Evolutionary conservation across 441 rosid genomes (phyloP).

Genomic region (Pelargonium myrrhifolium): DNA sequence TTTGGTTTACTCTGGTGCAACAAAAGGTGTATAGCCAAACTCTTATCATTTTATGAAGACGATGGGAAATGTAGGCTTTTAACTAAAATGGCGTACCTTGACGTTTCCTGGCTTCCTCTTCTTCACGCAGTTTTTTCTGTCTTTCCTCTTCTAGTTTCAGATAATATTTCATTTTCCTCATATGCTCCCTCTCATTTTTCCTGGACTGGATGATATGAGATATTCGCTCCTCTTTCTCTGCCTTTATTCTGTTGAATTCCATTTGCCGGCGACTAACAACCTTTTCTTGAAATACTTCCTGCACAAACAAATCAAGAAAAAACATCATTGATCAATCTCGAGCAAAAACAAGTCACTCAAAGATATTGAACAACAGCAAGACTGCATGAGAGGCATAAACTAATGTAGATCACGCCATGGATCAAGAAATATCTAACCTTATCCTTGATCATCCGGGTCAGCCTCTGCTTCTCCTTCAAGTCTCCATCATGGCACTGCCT

Average conservation of each 20-base stretch:
- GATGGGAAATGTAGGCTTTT: too few species aligned
- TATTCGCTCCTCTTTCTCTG: slow-evolving; percentile 72
- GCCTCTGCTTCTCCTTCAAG: slow-evolving; percentile 78
- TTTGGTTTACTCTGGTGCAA: too few species aligned
- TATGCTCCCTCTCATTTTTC: slow-evolving; percentile 63
- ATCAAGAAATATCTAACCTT: slow-evolving; percentile 42
- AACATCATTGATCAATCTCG: too few species aligned
- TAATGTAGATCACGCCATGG: not conserved
- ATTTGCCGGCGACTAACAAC: slow-evolving; percentile 57
- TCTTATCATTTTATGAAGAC: too few species aligned
- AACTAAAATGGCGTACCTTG: slow-evolving; percentile 43
- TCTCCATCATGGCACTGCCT: slow-evolving; percentile 91
- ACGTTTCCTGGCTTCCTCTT: slow-evolving; percentile 80
- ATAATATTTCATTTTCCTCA: slow-evolving; percentile 69
- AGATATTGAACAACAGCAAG: too few species aligned
- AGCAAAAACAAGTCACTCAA: too few species aligned
- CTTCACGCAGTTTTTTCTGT: slow-evolving; percentile 52
- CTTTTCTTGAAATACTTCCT: slow-evolving; percentile 65
- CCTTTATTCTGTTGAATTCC: slow-evolving; percentile 55
- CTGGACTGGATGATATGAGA: slow-evolving; percentile 51
- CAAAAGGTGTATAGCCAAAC: too few species aligned
- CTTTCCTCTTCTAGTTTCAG: slow-evolving; percentile 66
- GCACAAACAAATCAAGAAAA: slow-evolving; percentile 6
- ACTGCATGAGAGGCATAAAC: too few species aligned
- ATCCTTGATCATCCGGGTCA: slow-evolving; percentile 60